Percentiles rank a stretch among this genome's conserved stretches.
phyloP scores from a whole-genome alignment of 441 rosid genomes.

The Viola pubescens region DNA sequence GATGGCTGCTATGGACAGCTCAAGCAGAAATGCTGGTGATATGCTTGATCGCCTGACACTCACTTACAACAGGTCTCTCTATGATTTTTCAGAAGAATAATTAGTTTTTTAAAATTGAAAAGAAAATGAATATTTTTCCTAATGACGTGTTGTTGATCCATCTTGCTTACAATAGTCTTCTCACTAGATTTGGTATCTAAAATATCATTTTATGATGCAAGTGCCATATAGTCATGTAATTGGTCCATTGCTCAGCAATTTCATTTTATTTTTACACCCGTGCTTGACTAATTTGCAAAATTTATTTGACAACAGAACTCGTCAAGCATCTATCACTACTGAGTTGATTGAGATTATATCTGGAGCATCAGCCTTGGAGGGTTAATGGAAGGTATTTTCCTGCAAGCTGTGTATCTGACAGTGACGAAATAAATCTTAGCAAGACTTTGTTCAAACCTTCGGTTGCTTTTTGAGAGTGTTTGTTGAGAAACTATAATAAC shows the following conservation, averaged over 20 bases:
- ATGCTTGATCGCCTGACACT: conserved; percentile 95
- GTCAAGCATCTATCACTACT: conserved; percentile 93
- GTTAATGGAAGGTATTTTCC: conserved; percentile 15
- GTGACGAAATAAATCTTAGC: too few relatives aligned
- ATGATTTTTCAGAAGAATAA: not conserved
- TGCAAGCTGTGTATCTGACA: too few relatives aligned
- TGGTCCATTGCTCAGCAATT: not conserved
- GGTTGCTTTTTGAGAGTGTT: too few relatives aligned
- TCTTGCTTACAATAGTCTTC: not conserved
- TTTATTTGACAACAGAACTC: conserved; percentile 51
- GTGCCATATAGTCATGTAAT: not conserved
- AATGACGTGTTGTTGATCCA: not conserved
- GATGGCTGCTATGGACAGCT: conserved; percentile 99
- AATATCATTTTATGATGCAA: not conserved
- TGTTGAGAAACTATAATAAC: too few relatives aligned
- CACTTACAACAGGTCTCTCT: conserved; percentile 68
- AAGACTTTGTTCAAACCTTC: too few relatives aligned
- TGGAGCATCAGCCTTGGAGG: conserved; percentile 85
- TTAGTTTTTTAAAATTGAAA: too few relatives aligned
- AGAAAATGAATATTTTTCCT: not conserved
- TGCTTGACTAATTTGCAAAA: conserved; percentile 2
- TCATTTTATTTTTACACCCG: not conserved
- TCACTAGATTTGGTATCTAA: not conserved
- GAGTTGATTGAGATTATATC: conserved; percentile 93
- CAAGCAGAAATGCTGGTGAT: conserved; percentile 97